Evolutionary conservation across 1,284 basidiomycete species (phyloP).

Genomic region (Apiotrichum gracile): DNA sequence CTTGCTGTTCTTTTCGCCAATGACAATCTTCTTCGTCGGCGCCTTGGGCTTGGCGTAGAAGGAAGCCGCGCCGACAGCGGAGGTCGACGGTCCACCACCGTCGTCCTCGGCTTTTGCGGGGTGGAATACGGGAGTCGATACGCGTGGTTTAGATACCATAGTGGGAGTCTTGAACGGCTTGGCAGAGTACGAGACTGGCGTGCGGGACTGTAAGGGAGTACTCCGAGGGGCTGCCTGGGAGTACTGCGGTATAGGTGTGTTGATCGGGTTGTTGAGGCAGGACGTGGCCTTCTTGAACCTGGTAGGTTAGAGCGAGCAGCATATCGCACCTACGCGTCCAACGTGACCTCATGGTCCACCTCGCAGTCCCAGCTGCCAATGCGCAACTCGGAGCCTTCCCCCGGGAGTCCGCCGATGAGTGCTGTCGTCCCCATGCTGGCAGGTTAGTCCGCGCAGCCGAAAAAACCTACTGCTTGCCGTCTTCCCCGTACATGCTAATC

Average conservation of each 20-base stretch:
- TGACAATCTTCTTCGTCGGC: slow-evolving; percentile 26
- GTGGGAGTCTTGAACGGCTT: slow-evolving; percentile 33
- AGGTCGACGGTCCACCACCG: neutral
- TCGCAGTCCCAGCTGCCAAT: slow-evolving; percentile 63
- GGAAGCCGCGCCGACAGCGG: slow-evolving; percentile 8
- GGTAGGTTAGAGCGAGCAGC: slow-evolving; percentile 5
- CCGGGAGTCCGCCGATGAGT: slow-evolving; percentile 22
- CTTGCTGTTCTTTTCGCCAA: slow-evolving; percentile 38
- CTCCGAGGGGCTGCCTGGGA: neutral
- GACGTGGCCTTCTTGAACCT: slow-evolving; percentile 27
- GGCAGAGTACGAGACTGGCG: slow-evolving; percentile 11
- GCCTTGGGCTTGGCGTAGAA: slow-evolving; percentile 30
- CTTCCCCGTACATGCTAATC: slow-evolving; percentile 50
- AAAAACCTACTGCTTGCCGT: slow-evolving; percentile 38
- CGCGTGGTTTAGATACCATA: neutral
- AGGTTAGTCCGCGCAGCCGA: neutral
- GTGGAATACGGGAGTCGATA: neutral
- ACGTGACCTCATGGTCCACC: slow-evolving; percentile 26
- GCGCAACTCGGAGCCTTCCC: slow-evolving; percentile 49
- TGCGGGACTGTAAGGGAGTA: neutral
- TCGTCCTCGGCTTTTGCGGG: too few relatives aligned
- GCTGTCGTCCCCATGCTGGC: slow-evolving; percentile 29
- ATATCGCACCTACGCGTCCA: slow-evolving; percentile 25
- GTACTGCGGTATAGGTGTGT: neutral
- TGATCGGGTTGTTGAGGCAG: slow-evolving; percentile 26